phyloP scores from a whole-genome alignment of 2,329 filamentous ascomycete genomes.

The Alternaria solani region DNA sequence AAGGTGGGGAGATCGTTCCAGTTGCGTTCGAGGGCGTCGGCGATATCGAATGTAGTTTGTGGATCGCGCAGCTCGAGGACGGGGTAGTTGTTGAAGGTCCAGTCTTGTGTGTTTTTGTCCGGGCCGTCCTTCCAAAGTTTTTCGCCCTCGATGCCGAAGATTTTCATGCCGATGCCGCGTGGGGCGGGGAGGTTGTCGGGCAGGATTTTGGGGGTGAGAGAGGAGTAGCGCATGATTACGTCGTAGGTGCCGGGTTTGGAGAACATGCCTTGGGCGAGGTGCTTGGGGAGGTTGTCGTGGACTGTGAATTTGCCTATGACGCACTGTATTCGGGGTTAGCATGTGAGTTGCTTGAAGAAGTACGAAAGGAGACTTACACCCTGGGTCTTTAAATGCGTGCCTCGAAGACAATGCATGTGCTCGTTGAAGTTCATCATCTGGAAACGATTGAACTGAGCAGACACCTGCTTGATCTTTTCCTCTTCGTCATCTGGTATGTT shows the following conservation, averaged over 20 bases:
- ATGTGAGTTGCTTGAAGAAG: background rate
- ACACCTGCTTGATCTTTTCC: constrained; percentile 57
- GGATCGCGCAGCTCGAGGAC: constrained; percentile 58
- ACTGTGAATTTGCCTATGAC: constrained; percentile 59
- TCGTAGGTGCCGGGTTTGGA: constrained; percentile 34
- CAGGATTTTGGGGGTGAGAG: constrained; percentile 36
- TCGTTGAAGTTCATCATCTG: constrained; percentile 57
- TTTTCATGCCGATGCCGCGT: constrained; percentile 59
- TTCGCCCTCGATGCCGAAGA: constrained; percentile 58
- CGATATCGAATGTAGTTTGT: constrained; percentile 56
- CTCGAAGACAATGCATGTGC: constrained; percentile 42
- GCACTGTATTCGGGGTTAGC: constrained; percentile 12
- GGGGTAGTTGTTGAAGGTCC: constrained; percentile 60
- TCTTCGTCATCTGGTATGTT: constrained; percentile 51
- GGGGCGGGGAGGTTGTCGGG: constrained; percentile 52
- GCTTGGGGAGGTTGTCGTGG: constrained; percentile 52
- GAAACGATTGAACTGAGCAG: constrained; percentile 57
- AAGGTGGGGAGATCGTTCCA: constrained; percentile 37
- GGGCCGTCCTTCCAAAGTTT: constrained; percentile 34
- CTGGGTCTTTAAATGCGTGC: constrained; percentile 59
- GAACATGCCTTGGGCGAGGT: constrained; percentile 52
- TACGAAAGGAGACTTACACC: constrained; percentile 40
- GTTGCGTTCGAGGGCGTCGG: constrained; percentile 34
- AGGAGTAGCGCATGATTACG: constrained; percentile 41
- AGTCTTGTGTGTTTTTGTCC: constrained; percentile 52